Base-by-base conservation (phyloP, 768 basidiomycete genomes). In the Macrolepiota fuliginosa region DNA sequence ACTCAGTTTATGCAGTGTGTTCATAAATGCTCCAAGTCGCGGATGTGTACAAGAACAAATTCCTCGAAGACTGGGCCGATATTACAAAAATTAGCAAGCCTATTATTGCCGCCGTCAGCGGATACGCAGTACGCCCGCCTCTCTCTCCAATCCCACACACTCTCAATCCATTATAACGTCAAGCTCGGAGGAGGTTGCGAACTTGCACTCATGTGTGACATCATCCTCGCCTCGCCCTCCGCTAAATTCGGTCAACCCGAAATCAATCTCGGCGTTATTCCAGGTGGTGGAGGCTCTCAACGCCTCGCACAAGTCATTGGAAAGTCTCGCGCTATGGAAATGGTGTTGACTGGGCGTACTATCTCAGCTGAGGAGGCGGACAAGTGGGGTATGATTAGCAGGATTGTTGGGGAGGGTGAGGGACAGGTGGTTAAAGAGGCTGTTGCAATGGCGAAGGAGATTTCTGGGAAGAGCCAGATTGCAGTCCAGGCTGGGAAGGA, bases 181-280 rank as follows among this genome's bases (percentile, higher is more conserved):
- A 22, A 51, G 96, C 90, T 98, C 64, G 96, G 96, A 10, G 96
- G 96, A 40, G 96, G 96, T 39, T 96, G 96, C 69, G 96, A 99
- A 73, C 86, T 99, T 24, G 96, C 96, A 4, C 84, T 98, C 65
- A 94, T 94, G 87, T 92, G 93, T 73, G 96, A 98, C 77, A 94
- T 98, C 73, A 89, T 98, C 69, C 86, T 97, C 53, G 93, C 89
- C 17, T 90, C 94, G 4, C 90, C 93, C 1, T 92, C 84, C 10
- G 96, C 96, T 17, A 87, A 87, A 67, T 97, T 99, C 66, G 94
- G 94, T 17, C 96, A 97, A 71, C 96, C 96, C 17, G 96, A 98
- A 73, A 94, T 99, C 74, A 95, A 92, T 70, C 82, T 98, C 32
- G 96, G 95, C 56, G 88, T 93, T 63, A 97, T 98, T 70, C 95